These are phyloP conservation scores for Drechslera avenae DNA, from an alignment of 2,329 filamentous ascomycete genomes.

Conservation along the genomic window DNA sequence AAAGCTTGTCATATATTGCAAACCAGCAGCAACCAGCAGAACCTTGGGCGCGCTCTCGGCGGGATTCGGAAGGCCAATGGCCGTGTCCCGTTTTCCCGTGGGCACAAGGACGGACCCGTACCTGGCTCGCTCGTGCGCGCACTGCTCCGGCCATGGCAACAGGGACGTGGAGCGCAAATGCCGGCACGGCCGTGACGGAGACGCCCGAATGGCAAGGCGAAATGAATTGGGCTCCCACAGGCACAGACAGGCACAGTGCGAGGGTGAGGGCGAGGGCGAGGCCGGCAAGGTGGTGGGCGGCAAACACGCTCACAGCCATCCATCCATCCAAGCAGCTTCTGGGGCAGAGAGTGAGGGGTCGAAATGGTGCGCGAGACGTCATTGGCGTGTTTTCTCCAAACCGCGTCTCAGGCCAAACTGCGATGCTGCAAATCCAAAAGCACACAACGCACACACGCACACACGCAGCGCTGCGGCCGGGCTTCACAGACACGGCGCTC, in stretches of 20 bases:
- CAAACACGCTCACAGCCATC: neutral
- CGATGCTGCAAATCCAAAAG: slow-evolving; percentile 8
- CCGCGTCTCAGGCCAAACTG: slow-evolving; percentile 8
- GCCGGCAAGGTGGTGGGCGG: no score
- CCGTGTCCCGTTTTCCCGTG: slow-evolving; percentile 30
- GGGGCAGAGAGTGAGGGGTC: slow-evolving; percentile 10
- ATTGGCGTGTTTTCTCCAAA: slow-evolving; percentile 17
- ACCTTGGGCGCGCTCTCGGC: slow-evolving; percentile 18
- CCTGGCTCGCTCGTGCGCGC: slow-evolving; percentile 15
- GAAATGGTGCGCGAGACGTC: slow-evolving; percentile 23
- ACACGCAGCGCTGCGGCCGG: neutral
- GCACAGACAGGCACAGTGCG: neutral
- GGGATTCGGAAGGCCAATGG: slow-evolving; percentile 25
- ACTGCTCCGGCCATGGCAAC: slow-evolving; percentile 13
- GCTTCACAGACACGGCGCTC: neutral
- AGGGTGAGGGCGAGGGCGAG: neutral
- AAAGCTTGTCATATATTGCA: slow-evolving; percentile 2
- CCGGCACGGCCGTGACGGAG: slow-evolving; percentile 17
- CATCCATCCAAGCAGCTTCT: slow-evolving; percentile 4
- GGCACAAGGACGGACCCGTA: slow-evolving; percentile 22
- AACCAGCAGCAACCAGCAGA: slow-evolving; percentile 10
- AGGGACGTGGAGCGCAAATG: slow-evolving; percentile 8
- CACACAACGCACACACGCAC: neutral
- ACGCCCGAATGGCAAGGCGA: slow-evolving; percentile 15
- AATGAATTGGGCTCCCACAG: slow-evolving; percentile 1